These are phyloP conservation scores for Colletotrichum sp. DNA, from an alignment of 2,329 filamentous ascomycete species.

Conservation along the genomic window DNA sequence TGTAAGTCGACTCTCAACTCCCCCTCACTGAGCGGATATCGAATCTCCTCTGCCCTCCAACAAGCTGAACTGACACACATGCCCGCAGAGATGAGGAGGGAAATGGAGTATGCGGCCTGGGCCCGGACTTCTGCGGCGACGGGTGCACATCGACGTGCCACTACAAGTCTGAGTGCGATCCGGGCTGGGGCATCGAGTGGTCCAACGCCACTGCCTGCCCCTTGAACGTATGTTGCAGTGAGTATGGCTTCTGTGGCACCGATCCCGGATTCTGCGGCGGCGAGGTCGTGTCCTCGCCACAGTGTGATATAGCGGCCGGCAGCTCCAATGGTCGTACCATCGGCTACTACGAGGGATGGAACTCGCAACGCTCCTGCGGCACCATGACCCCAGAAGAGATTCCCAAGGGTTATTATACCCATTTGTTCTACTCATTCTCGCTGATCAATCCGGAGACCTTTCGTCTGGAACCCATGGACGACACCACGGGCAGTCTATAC, in stretches of 20 bases:
- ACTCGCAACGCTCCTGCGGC: conserved; percentile 22
- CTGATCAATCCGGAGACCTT: conserved; percentile 33
- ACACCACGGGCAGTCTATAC: not conserved
- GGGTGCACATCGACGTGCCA: conserved; percentile 29
- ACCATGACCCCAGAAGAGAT: conserved; percentile 29
- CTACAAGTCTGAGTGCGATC: conserved; percentile 32
- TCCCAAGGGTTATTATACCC: conserved; percentile 26
- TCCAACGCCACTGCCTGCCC: conserved; percentile 31
- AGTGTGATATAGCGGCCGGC: not conserved
- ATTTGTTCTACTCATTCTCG: conserved; percentile 33
- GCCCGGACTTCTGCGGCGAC: conserved; percentile 29
- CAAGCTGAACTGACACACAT: not conserved
- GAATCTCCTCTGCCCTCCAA: not conserved
- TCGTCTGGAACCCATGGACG: conserved; percentile 22
- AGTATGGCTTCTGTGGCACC: conserved; percentile 36
- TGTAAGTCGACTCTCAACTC: conserved; percentile 17
- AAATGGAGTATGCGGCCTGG: conserved; percentile 22
- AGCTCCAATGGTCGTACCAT: conserved; percentile 14
- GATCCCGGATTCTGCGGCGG: conserved; percentile 28
- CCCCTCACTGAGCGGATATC: not conserved
- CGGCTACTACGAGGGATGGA: conserved; percentile 36
- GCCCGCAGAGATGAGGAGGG: not conserved
- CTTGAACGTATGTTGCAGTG: conserved; percentile 42
- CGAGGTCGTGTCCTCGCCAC: not conserved
- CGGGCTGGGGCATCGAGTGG: conserved; percentile 32